Evolutionary conservation across 1,284 basidiomycete species (phyloP), one percentile per base, ranked within the genome.

Genomic region (Irpex lacteus): DNA sequence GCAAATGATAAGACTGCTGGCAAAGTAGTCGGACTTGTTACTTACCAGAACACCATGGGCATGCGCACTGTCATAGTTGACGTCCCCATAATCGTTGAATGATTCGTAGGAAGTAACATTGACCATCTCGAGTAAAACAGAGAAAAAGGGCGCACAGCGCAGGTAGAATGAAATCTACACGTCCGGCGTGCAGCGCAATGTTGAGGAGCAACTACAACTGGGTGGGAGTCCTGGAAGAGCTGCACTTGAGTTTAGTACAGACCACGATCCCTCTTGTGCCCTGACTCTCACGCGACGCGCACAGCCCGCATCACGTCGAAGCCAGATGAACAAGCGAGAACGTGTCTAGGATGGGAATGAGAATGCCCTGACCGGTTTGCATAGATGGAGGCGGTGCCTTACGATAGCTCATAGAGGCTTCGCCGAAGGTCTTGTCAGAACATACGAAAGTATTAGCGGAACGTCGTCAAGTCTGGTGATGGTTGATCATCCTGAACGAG

Each of bases 1-100:
- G 61, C 15, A 38, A 5, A 2, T 11, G 54, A 8, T 34, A 15
- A 34, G 19, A 9, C 3, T 3, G 5, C 26, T 56, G 9, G 26
- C 11, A 11, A 21, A 26, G 2, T 26, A 11, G 9, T 13, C 32
- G 11, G 52, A 60, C 37, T 47, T 49, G 19, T 13, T 8, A 54
- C 66, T 59, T 60, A 69, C 68, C 7, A 56, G 40, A 9, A 67
- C 60, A 26, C 63, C 68, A 8, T 34, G 21, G 34, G 52, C 60
- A 21, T 66, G 64, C 6, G 50, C 62, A 15, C 56, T 56, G 53
- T 66, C 67, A 55, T 64, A 68, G 50, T 53, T 63, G 47, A 63
- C 62, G 62, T 26, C 62, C 57, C 53, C 54, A 44, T 56, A 58
- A 52, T 8, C 11, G 50, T 52, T 52, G 50, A 19, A 18, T 8